These are phyloP conservation scores for Colletotrichum simmondsii DNA, from an alignment of 2,329 filamentous ascomycete genomes.

Conservation along the genomic window DNA sequence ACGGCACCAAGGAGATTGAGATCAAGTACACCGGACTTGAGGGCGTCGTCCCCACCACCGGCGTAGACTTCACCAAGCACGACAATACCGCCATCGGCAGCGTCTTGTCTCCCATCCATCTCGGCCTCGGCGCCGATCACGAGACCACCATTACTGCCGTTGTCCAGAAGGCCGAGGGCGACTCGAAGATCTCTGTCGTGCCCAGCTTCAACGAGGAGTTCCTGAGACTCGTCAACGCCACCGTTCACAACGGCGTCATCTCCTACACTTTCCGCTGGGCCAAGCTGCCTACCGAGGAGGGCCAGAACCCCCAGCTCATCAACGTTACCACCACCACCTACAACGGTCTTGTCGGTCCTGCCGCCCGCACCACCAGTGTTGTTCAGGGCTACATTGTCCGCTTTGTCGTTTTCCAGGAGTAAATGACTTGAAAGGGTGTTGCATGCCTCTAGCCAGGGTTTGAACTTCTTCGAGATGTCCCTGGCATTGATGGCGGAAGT, in stretches of 20 bases:
- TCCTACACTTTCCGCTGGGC: background rate
- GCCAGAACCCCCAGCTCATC: slow-evolving; percentile 8
- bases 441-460: background rate
- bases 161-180: background rate
- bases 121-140: background rate
- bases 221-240: background rate
- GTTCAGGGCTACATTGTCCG: background rate
- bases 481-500: background rate
- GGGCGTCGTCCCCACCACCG: background rate
- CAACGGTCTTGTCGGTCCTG: background rate
- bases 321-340: background rate
- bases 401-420: background rate
- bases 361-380: background rate
- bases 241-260: background rate
- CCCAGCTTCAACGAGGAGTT: background rate
- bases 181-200: background rate
- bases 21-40: slow-evolving; percentile 16
- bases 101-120: background rate
- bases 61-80: background rate
- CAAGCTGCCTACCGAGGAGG: background rate
- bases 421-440: too few relatives aligned
- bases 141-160: background rate
- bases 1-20: background rate
- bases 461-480: background rate
- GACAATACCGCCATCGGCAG: background rate